Evolutionary conservation across 805 yeast genomes (phyloP), one percentile per base, ranked within the genome.

Genomic region (Saccharomycopsis guyanensis): DNA sequence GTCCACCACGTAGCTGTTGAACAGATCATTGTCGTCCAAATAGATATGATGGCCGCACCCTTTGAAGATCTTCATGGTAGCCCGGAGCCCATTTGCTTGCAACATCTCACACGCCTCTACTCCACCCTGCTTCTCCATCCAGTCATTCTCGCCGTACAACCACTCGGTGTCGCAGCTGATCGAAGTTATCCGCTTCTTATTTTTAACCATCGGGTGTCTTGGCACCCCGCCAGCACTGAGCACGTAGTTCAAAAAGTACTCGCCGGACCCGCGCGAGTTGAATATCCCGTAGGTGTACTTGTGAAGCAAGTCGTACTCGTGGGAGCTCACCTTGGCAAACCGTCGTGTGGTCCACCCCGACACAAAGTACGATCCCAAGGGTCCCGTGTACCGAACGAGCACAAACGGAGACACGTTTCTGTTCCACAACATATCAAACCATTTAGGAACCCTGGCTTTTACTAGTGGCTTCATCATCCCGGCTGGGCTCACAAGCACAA

Each of bases 201-300:
- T 54, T 15, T 65, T 59, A 3, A 70, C 61, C 44, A 91, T 66
- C 1, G 97, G 95, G 55, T 73, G 66, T 51, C 96, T 69, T 1
- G 97, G 95, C 41, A 78, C 76, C 0, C 95, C 97, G 2, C 97
- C 98, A 4, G 96, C 95, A 0, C 86, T 89, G 20, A 91, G 66
- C 16, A 88, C 68, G 58, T 82, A 84, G 54, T 86, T 84, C 53
- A 93, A 68, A 70, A 91, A 80, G 60, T 91, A 91, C 64, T 91
- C 98, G 4, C 97, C 97, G 0, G 94, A 85, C 0, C 98, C 98
- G 3, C 71, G 76, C 5, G 86, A 82, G 53, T 81, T 85, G 69
- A 93, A 93, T 10, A 89, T 86, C 3, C 80, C 76, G 62, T 91
- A 89, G 0, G 91, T 69, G 60, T 93, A 93, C 53, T 71, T 69